Base-by-base conservation (phyloP, 2,329 filamentous ascomycete species). In the Macrophomina tecta region DNA sequence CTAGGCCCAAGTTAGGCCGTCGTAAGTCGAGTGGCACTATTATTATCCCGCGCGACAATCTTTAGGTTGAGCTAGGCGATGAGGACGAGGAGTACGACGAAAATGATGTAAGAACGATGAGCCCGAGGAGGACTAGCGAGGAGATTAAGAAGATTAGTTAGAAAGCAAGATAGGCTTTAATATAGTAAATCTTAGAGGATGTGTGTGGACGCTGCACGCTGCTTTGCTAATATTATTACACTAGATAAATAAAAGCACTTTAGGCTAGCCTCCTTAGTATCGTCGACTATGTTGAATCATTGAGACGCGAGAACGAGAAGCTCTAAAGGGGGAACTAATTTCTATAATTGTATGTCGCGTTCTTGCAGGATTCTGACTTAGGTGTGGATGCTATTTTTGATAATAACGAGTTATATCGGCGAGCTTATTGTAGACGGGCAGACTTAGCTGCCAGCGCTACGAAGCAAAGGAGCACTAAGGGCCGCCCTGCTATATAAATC, bases 291-390 rank as follows among this genome's bases (percentile, higher is more conserved):
- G 96, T 98, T 77, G 95, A 99, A 76, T 92, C 92, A 36, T 94
- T 98, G 70, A 92, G 93, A 79, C 90, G 91, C 72, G 94, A 98
- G 76, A 94, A 98, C 76, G 93, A 97, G 81, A 97, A 97, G 80
- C 88, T 99, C 65, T 94, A 98, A 79, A 95, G 87, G 79, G 94
- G 97, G 79, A 99, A 99, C 85, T 94, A 93, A 75, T 97, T 98
- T 76, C 82, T 99, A 56, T 94, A 98, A 79, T 84, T 82, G 82
- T 84, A 74, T 65, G 82, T 80, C 64, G n/a, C 16, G n/a, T n/a
- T n/a, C n/a, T n/a, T n/a, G n/a, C n/a, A n/a, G n/a, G n/a, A n/a
- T n/a, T n/a, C n/a, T n/a, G n/a, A n/a, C n/a, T n/a, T n/a, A n/a
- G n/a, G n/a, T n/a, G n/a, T n/a, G n/a, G n/a, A n/a, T n/a, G n/a